Base-by-base conservation (phyloP, 2,329 filamentous ascomycete genomes). In the Colletotrichum sp. region DNA sequence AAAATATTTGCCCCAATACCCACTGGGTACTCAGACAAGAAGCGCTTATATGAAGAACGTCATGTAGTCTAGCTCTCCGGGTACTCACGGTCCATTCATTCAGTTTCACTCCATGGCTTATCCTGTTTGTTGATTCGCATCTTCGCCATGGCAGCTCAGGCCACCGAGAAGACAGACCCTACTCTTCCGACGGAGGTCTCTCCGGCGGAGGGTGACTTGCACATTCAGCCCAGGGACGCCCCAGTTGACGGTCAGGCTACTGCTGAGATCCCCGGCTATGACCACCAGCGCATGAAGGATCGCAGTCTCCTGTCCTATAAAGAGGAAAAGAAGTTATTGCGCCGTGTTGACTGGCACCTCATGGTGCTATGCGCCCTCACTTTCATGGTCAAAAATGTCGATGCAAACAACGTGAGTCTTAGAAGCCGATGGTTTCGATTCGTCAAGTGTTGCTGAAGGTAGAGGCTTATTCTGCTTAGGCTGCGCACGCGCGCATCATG, bases 341-440 rank as follows among this genome's bases (percentile, higher is more conserved):
- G 78, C n/a, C 69, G 76, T 2, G 75, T 80, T 4, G 79, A 79
- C 55, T 78, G 77, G 75, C 76, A 76, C 24, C 73, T 80, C 6
- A 78, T 80, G 62, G 75, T 76, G 6, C 34, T 80, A 29, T 79
- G 82, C 61, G 83, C 83, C 1, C 72, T 84, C 7, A 82, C 85
- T 13, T 86, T 84, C 72, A 78, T 85, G 72, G 81, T 85, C 62
- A 86, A 86, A 70, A 83, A 83, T 18, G 72, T 86, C 6, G 84
- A 85, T 57, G 76, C 78, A 9, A 79, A 82, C 69, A 85, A 84
- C 76, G 80, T 67, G 34, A 24, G 65, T 57, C 13, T 59, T 2
- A 34, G 31, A n/a, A 34, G 6, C 8, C 29, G 15, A 15, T 18
- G n/a, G 8, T 13, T 29, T 11, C 24, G 13, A 51, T 51, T 51